These are phyloP conservation scores for Plectosphaerella cucumerina DNA, from an alignment of 2,329 filamentous ascomycete species.

Conservation along the genomic window DNA sequence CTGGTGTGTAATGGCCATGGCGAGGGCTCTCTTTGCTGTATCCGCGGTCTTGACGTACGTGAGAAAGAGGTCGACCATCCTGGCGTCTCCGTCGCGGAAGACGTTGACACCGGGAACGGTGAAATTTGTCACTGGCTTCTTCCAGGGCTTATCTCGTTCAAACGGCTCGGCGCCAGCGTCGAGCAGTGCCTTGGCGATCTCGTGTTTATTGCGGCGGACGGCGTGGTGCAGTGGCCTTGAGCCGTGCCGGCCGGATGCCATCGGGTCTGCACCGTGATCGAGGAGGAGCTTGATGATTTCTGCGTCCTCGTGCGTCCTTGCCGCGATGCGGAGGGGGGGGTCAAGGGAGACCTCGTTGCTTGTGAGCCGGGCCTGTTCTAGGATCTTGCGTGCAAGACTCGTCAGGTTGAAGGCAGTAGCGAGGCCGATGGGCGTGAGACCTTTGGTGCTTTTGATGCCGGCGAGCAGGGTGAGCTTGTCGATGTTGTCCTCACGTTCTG, in stretches of 20 bases:
- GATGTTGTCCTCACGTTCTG: neutral
- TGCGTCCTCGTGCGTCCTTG: neutral
- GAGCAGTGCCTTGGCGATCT: constrained; percentile 23
- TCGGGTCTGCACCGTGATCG: neutral
- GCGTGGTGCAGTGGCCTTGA: constrained; percentile 26
- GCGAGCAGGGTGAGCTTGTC: neutral
- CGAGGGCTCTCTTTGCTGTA: constrained; percentile 19
- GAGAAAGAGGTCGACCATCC: constrained; percentile 13
- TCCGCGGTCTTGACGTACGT: constrained; percentile 17
- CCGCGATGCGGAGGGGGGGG: neutral
- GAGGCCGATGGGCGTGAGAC: neutral
- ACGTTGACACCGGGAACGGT: no score
- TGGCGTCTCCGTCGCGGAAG: neutral
- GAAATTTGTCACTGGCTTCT: neutral
- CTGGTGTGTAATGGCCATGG: constrained; percentile 16
- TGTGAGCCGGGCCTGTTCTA: neutral
- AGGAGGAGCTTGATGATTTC: constrained; percentile 1
- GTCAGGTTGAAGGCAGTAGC: neutral
- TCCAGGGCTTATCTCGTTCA: constrained; percentile 14
- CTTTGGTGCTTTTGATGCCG: neutral
- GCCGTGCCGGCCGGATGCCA: neutral
- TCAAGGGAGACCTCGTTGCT: neutral
- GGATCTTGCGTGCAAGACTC: neutral
- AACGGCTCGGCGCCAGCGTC: constrained; percentile 29
- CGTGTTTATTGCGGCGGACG: constrained; percentile 21